phyloP scores from a whole-genome alignment of 345 rosid species.

The Raphanus sativus region DNA sequence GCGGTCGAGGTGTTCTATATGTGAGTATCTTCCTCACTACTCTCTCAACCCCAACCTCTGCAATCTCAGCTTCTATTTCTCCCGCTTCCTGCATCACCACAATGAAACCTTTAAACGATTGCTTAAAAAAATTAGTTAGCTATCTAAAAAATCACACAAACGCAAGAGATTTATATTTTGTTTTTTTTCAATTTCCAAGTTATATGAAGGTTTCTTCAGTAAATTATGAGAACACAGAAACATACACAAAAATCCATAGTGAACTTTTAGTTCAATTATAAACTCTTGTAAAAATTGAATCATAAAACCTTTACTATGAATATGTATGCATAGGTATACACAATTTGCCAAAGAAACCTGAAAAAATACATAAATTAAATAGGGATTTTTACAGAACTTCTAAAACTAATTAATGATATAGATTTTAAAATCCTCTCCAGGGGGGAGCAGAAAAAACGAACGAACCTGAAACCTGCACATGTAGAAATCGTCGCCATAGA shows the following conservation, averaged over 20 bases:
- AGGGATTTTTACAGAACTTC: background rate
- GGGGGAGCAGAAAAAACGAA: background rate
- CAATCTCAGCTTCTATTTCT: constrained; percentile 30
- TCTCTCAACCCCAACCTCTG: constrained; percentile 35
- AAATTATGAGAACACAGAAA: background rate
- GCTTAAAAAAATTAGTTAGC: background rate
- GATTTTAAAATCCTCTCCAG: background rate
- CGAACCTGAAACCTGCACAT: constrained; percentile 79
- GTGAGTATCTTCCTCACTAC: constrained; percentile 26
- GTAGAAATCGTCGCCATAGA: constrained; percentile 72
- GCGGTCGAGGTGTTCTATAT: constrained; percentile 20
- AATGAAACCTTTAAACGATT: background rate
- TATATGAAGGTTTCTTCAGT: background rate
- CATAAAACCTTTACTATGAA: background rate
- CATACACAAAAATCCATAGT: background rate
- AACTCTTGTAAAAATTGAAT: background rate
- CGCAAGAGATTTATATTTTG: background rate
- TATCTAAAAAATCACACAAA: background rate
- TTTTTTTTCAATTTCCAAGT: background rate
- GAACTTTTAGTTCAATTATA: background rate
- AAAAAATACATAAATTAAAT: background rate
- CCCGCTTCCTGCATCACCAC: constrained; percentile 29
- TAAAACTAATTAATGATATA: background rate
- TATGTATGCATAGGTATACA: background rate
- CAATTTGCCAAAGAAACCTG: background rate